Conservation (phyloP, 805 yeast genomes). For the Lachancea quebecensis region DNA sequence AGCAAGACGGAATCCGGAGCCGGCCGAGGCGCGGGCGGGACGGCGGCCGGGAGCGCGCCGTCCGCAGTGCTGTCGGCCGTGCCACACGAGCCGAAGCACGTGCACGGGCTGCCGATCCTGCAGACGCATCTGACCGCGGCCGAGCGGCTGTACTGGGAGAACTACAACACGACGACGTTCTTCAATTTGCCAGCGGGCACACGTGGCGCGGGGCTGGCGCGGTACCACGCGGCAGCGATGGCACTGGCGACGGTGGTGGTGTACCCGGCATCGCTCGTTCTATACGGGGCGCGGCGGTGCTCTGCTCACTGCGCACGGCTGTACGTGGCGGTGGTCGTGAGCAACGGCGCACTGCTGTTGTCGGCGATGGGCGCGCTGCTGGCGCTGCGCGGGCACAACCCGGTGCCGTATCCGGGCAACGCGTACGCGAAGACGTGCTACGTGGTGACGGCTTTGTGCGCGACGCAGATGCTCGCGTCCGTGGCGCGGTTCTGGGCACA, state of each 20-base stretch:
- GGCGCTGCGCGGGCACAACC: constrained; percentile 40
- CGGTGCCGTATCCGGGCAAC: constrained; percentile 72
- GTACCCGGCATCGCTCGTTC: constrained; percentile 62
- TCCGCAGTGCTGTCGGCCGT: constrained; percentile 27
- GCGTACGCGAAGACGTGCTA: constrained; percentile 62
- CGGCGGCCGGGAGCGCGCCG: too few relatives aligned
- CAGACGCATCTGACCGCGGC: constrained; percentile 58
- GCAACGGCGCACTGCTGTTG: constrained; percentile 20
- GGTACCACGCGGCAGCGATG: constrained; percentile 45
- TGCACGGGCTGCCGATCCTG: constrained; percentile 72
- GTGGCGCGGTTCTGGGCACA: constrained; percentile 38
- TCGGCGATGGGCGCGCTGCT: constrained; percentile 49
- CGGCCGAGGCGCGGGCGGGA: too few relatives aligned
- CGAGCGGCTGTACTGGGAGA: constrained; percentile 71
- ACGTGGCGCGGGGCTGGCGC: constrained; percentile 40
- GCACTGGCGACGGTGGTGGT: constrained; percentile 42
- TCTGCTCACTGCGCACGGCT: constrained; percentile 34
- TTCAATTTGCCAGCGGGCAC: constrained; percentile 46
- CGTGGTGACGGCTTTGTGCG: constrained; percentile 47
- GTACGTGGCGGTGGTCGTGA: constrained; percentile 36
- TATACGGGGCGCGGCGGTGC: constrained; percentile 46
- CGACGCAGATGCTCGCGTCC: constrained; percentile 51
- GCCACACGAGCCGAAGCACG: constrained; percentile 42
- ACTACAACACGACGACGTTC: constrained; percentile 70
- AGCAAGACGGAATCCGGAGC: too few relatives aligned